A percentile compares a stretch with the other conserved stretches of the same genome.
Evolutionary conservation across 129 eudicot species (phyloP).

Genomic region (Centaurea solstitialis): DNA sequence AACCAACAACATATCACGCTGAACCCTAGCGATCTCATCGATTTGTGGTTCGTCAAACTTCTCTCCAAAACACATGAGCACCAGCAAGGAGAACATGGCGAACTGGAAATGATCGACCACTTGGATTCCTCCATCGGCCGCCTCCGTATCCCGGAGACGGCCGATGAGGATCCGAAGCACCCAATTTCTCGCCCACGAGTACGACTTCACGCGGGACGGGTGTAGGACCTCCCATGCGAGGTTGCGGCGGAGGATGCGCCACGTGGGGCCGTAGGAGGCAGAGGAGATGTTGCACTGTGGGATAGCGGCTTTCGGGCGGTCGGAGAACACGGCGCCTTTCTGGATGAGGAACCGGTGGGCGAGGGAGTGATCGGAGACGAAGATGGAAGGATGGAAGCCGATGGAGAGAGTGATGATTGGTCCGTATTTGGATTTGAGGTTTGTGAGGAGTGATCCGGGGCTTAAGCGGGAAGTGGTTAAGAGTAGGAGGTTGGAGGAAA

Average conservation of each 20-base stretch:
- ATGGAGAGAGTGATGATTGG: constrained; percentile 44
- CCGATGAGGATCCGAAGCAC: constrained; percentile 17
- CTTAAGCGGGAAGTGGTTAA: constrained; percentile 5
- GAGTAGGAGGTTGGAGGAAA: constrained; percentile 24
- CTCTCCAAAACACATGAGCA: constrained; percentile 68
- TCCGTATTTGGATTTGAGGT: constrained; percentile 26
- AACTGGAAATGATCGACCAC: constrained; percentile 51
- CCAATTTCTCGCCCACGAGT: constrained; percentile 32
- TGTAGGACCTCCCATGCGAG: constrained; percentile 19
- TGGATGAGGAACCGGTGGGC: constrained; percentile 55
- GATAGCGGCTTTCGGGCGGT: constrained; percentile 36
- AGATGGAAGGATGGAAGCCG: constrained; percentile 32
- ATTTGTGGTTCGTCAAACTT: constrained; percentile 49
- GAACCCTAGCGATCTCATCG: constrained; percentile 35
- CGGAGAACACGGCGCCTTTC: constrained; percentile 55
- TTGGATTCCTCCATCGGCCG: constrained; percentile 6
- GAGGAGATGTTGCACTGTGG: constrained; percentile 22
- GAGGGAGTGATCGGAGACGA: constrained; percentile 40
- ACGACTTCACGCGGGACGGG: neutral
- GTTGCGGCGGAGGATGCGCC: constrained; percentile 32
- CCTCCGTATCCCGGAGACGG: neutral
- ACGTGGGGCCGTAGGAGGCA: constrained; percentile 30
- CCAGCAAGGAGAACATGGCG: constrained; percentile 59
- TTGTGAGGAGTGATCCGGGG: constrained; percentile 14
- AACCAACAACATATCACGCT: constrained; percentile 14